phyloP scores from a whole-genome alignment of 2,329 filamentous ascomycete genomes.

The Coniochaeta sp. region DNA sequence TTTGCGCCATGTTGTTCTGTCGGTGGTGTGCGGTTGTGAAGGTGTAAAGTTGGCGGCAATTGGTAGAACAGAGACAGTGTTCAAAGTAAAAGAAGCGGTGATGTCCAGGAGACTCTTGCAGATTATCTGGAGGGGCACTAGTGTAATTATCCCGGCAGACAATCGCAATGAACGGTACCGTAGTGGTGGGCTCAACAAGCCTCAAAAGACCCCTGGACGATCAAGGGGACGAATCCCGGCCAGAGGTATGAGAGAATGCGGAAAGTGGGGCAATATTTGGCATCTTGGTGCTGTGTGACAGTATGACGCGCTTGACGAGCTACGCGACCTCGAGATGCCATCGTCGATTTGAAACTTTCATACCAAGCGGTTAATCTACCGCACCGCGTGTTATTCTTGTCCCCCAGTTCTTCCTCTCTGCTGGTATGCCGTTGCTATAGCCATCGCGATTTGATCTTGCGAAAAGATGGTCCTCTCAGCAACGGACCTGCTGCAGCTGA shows the following conservation, averaged over 20 bases:
- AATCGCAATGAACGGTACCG: background rate
- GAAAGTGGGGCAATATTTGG: background rate
- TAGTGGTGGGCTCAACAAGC: background rate
- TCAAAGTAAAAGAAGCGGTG: background rate
- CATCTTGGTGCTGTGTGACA: background rate
- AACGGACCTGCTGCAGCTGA: constrained; percentile 55
- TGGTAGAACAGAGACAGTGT: background rate
- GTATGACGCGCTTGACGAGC: background rate
- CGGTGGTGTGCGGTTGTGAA: background rate
- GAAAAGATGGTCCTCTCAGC: constrained; percentile 44
- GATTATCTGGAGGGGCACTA: background rate
- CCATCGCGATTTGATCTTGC: background rate
- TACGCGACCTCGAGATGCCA: background rate
- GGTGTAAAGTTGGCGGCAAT: background rate
- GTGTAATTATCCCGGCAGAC: background rate
- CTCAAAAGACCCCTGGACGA: background rate
- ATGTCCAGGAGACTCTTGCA: background rate
- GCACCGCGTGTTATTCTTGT: too few relatives aligned
- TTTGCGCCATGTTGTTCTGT: constrained; percentile 49
- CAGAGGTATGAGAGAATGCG: background rate
- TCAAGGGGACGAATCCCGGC: background rate
- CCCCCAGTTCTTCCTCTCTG: background rate
- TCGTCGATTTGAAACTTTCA: too few relatives aligned
- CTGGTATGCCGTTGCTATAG: background rate
- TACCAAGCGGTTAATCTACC: too few relatives aligned